These are phyloP conservation scores for Silene coronaria DNA, from an alignment of 179 eudicot species.

Conservation along the genomic window DNA sequence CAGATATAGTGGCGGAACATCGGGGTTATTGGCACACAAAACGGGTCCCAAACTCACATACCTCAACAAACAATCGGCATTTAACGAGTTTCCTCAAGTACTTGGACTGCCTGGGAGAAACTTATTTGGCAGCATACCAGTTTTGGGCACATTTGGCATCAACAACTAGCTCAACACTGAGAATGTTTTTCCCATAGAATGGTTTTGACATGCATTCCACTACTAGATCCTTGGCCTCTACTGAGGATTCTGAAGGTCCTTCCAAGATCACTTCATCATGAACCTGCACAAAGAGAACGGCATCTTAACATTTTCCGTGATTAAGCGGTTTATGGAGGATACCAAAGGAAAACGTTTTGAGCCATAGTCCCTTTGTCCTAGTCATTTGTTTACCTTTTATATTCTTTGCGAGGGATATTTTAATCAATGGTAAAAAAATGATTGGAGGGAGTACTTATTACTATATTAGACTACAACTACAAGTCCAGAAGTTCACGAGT, in stretches of 20 bases:
- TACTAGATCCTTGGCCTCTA: slow-evolving; percentile 70
- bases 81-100: neutral
- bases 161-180: slow-evolving; percentile 68
- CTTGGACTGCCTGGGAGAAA: neutral
- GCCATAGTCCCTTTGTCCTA: neutral
- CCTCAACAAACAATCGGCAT: neutral
- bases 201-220: slow-evolving; percentile 94
- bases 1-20: neutral
- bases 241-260: slow-evolving; percentile 86
- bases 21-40: slow-evolving; percentile 7
- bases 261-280: slow-evolving; percentile 94
- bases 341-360: neutral
- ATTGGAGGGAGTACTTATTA: too few species aligned
- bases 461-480: neutral
- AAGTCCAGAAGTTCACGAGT: neutral
- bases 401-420: too few species aligned
- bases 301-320: neutral
- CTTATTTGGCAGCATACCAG: slow-evolving; percentile 94
- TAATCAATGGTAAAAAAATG: too few species aligned
- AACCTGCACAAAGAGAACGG: slow-evolving; percentile 43
- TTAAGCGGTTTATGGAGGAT: too few species aligned
- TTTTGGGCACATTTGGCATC: slow-evolving; percentile 88
- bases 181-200: slow-evolving; percentile 64
- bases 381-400: too few species aligned
- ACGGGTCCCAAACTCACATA: neutral